Base-by-base conservation (phyloP, 495 filamentous ascomycete species). In the Friedmanniomyces endolithicus region DNA sequence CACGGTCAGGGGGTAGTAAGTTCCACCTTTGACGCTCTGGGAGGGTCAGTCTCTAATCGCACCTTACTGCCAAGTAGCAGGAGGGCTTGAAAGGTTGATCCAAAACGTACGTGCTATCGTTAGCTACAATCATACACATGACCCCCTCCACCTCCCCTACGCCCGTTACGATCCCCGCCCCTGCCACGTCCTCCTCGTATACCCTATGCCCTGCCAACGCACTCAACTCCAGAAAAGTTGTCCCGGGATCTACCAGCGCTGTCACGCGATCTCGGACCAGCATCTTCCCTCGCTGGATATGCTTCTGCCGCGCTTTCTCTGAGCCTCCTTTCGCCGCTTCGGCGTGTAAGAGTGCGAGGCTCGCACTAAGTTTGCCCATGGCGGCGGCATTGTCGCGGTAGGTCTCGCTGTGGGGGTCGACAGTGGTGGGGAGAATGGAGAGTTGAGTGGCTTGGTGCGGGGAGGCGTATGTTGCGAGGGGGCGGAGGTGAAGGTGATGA, bases 1-100 rank as follows among this genome's bases (percentile, higher is more conserved):
- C 31, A 98, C 89, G 1, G 92, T 98, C 50, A 98, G 90, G 0
- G 92, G 92, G 68, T 89, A 97, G 71, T 98, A 98, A 1, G 94
- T 96, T 45, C 92, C 92, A n/a, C 94, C 92, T 72, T 98, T 98
- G 58, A 95, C 92, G 14, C 73, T 77, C 51, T 49, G 50, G 6
- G 14, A 19, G 12, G 23, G 44, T 56, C 50, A 60, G 50, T 37
- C 47, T 16, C n/a, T n/a, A n/a, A n/a, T n/a, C n/a, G n/a, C n/a
- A 43, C 29, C 2, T 0, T 27, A 41, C 35, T 31, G 44, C 31
- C 20, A 14, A 11, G 27, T 1, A 6, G 31, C 0, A 43, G 31
- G 31, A 12, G 20, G 20, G 2, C 7, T 11, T n/a, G 11, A 6
- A 39, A 27, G 16, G 2, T 50, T 2, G n/a, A 6, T 20, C 8